Conservation (phyloP, 2,329 filamentous ascomycete species). For the Cladobotryum protrusum region DNA sequence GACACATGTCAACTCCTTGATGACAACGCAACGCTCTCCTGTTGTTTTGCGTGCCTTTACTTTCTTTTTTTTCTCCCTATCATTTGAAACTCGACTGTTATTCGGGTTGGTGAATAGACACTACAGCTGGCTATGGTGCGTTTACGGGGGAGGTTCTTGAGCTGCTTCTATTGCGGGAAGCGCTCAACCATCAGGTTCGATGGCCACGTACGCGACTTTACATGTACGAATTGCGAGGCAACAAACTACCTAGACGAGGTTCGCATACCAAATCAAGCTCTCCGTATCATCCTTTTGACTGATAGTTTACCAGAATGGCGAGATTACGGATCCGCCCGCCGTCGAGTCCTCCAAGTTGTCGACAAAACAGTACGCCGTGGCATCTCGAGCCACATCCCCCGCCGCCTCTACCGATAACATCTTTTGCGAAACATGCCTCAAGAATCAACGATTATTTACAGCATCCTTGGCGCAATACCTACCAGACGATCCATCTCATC, state of each 20-base stretch:
- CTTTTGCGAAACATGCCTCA: constrained; percentile 73
- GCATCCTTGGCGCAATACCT: constrained; percentile 75
- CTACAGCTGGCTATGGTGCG: constrained; percentile 35
- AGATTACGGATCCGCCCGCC: constrained; percentile 81
- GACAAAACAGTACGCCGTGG: constrained; percentile 27
- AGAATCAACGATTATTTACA: constrained; percentile 81
- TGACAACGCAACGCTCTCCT: too few species aligned
- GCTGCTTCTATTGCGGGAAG: constrained; percentile 80
- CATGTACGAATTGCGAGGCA: constrained; percentile 74
- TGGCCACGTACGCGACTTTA: constrained; percentile 57
- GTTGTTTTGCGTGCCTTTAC: too few species aligned
- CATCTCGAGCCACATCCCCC: constrained; percentile 34
- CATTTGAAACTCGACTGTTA: too few species aligned
- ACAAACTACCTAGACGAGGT: constrained; percentile 88
- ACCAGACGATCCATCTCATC: constrained; percentile 55
- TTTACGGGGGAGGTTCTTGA: constrained; percentile 42
- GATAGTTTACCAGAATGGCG: constrained; percentile 58
- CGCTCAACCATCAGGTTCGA: constrained; percentile 56
- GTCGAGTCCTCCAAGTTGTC: constrained; percentile 20
- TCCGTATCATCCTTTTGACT: neutral
- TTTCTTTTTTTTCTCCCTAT: too few species aligned
- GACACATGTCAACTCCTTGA: too few species aligned
- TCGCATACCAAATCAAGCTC: constrained; percentile 11
- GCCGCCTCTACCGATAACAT: constrained; percentile 34
- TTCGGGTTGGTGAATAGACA: neutral